Percentiles rank a stretch among this genome's conserved stretches.
phyloP scores from a whole-genome alignment of 257 asterid species.

The Rauvolfia tetraphylla region DNA sequence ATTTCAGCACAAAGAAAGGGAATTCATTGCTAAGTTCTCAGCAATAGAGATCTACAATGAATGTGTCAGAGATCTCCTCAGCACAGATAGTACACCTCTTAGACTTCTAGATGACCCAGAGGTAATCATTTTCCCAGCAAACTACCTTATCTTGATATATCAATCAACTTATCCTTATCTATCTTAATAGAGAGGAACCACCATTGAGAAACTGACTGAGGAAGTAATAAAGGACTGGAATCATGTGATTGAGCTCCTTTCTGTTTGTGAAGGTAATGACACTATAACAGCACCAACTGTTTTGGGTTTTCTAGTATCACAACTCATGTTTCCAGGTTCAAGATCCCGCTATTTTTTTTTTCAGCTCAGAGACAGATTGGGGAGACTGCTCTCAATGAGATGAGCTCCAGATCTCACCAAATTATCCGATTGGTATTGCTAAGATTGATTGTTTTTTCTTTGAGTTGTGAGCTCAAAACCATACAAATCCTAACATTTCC shows the following conservation, averaged over 20 bases:
- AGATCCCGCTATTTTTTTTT: constrained; percentile 16
- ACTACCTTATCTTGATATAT: constrained; percentile 1
- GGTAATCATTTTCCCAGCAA: constrained; percentile 37
- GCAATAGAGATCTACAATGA: constrained; percentile 97
- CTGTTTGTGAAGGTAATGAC: constrained; percentile 77
- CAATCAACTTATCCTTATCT: neutral
- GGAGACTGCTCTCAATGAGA: constrained; percentile 84
- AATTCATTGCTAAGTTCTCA: constrained; percentile 68
- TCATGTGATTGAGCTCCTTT: constrained; percentile 72
- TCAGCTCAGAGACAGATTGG: constrained; percentile 95
- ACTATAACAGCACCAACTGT: neutral
- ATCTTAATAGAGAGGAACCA: constrained; percentile 69
- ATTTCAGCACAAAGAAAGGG: constrained; percentile 74
- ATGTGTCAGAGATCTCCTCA: constrained; percentile 87
- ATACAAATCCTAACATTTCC: constrained; percentile 2
- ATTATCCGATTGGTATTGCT: constrained; percentile 76
- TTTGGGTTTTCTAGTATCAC: neutral
- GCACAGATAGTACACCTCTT: constrained; percentile 62
- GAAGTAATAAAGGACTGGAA: constrained; percentile 75
- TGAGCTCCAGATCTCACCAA: constrained; percentile 98
- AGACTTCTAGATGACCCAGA: constrained; percentile 94
- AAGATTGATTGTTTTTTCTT: neutral
- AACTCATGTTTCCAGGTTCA: neutral
- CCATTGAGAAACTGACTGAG: constrained; percentile 87
- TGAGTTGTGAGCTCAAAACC: neutral